Percentiles rank a stretch among this genome's conserved stretches.
These are phyloP conservation scores for Globisporangium parvum DNA, from an alignment of 352 stramenopile species.

Conservation along the genomic window DNA sequence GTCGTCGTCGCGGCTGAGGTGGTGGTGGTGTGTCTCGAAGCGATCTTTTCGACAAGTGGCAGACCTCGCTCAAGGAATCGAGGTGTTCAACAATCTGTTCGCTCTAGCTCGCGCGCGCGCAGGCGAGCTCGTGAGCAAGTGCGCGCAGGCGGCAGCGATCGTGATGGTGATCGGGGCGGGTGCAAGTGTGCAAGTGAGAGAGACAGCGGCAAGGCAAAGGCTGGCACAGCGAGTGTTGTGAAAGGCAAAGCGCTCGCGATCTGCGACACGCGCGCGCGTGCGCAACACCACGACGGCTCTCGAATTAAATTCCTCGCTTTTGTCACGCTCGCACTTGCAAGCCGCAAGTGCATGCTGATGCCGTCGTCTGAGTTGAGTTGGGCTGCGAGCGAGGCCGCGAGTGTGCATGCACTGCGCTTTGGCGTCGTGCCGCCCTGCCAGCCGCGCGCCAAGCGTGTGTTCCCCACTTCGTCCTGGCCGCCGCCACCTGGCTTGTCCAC, in stretches of 20 bases:
- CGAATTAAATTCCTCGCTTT: conserved; percentile 5
- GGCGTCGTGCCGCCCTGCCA: background rate
- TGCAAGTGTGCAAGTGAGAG: background rate
- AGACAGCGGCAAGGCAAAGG: background rate
- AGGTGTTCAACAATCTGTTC: conserved; percentile 12
- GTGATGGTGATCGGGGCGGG: too few relatives aligned
- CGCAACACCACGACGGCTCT: background rate
- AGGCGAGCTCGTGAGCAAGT: too few relatives aligned
- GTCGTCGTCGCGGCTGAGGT: background rate
- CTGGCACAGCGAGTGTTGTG: background rate
- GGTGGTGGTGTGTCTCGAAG: background rate
- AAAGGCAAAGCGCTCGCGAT: conserved; percentile 1
- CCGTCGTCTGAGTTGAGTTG: background rate
- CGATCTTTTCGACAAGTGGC: conserved; percentile 19
- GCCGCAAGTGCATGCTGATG: too few relatives aligned
- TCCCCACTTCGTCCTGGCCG: conserved; percentile 12
- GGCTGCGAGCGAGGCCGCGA: background rate
- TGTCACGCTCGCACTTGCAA: conserved; percentile 1
- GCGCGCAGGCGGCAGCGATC: too few relatives aligned
- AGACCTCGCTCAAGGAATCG: conserved; percentile 11
- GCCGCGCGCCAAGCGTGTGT: conserved; percentile 5
- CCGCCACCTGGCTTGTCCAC: background rate
- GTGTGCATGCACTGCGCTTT: background rate
- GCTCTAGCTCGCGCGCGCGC: background rate
- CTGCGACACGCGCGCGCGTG: conserved; percentile 2